Evolutionary conservation across 148 eudicot genomes (phyloP).

Genomic region (Rhododendron simsii): DNA sequence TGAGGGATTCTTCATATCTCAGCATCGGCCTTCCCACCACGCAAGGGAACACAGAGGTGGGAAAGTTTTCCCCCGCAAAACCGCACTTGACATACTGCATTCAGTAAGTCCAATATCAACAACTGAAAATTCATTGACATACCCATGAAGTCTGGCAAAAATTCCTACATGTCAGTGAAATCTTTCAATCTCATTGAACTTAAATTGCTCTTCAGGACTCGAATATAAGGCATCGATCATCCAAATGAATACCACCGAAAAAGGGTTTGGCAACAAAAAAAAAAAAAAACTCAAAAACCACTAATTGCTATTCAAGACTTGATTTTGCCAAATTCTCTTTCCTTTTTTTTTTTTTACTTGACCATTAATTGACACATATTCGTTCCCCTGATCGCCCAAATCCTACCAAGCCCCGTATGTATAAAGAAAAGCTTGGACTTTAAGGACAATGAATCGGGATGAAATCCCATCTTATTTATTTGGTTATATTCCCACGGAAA

Average conservation of each 20-base stretch:
- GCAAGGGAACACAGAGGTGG: conserved; percentile 97
- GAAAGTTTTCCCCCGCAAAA: conserved; percentile 97
- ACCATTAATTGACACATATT: not conserved
- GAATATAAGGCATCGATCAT: not conserved
- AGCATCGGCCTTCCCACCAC: conserved; percentile 95
- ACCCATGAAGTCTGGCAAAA: not conserved
- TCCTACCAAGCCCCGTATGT: no score
- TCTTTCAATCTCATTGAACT: not conserved
- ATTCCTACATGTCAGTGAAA: not conserved
- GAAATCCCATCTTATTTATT: not conserved
- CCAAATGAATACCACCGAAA: not conserved
- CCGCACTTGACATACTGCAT: conserved; percentile 99
- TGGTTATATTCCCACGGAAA: not conserved
- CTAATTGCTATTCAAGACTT: not conserved
- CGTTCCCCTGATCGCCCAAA: not conserved
- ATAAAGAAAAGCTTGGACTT: not conserved
- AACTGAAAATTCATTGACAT: not conserved
- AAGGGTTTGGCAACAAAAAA: not conserved
- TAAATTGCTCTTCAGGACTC: not conserved
- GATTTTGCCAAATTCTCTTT: not conserved
- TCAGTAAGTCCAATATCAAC: not conserved
- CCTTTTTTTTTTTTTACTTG: not conserved
- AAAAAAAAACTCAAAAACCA: not conserved
- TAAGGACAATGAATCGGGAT: not conserved
- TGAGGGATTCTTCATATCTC: conserved; percentile 85